Evolutionary conservation across 1,284 basidiomycete genomes (phyloP).

Genomic region (Kwoniella shivajii): DNA sequence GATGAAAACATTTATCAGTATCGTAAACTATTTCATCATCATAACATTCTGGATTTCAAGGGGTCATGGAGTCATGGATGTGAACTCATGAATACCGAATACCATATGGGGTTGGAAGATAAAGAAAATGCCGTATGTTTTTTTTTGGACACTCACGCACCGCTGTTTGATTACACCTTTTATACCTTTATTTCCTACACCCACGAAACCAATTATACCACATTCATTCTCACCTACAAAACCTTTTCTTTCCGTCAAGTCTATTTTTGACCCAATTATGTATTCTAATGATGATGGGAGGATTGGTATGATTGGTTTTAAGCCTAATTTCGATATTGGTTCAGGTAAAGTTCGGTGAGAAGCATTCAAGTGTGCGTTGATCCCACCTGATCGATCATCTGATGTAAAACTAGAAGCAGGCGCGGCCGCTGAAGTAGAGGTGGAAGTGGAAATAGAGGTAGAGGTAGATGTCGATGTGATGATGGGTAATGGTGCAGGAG

Average conservation of each 20-base stretch:
- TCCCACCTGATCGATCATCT: not conserved
- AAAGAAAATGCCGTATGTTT: not conserved
- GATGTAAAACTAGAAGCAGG: no score
- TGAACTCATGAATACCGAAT: no score
- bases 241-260: conserved; percentile 31
- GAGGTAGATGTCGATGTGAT: not conserved
- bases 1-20: not conserved
- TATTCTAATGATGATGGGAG: conserved; percentile 44
- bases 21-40: no score
- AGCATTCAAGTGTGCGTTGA: conserved; percentile 15
- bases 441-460: not conserved
- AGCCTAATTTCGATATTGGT: conserved; percentile 43
- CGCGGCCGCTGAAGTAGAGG: not conserved
- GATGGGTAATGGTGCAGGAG: conserved; percentile 3
- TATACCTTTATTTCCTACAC: conserved; percentile 67
- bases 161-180: conserved; percentile 93
- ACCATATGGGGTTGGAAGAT: no score
- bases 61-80: no score
- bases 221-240: conserved; percentile 76
- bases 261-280: conserved; percentile 36
- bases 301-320: conserved; percentile 37
- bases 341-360: conserved; percentile 16
- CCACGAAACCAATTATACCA: conserved; percentile 86
- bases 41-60: no score
- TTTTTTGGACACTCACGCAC: conserved; percentile 56